phyloP scores from a whole-genome alignment of 202 grass and related monocot species.

The Schoenoplectus tabernaemontani region DNA sequence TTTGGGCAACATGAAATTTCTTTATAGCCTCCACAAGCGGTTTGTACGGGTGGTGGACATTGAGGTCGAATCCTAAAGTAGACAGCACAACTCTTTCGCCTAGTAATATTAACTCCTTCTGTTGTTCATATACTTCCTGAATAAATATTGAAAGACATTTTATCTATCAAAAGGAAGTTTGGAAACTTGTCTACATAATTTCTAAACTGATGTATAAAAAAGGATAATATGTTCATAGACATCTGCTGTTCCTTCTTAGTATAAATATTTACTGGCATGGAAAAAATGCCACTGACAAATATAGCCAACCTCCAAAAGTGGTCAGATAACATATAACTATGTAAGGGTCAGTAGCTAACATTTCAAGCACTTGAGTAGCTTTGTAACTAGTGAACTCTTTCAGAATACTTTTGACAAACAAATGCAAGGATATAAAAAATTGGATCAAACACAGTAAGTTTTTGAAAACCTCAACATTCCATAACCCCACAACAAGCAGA shows the following conservation, averaged over 20 bases:
- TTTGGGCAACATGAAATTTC: constrained; percentile 86
- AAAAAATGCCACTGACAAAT: not conserved
- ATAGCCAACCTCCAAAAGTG: not conserved
- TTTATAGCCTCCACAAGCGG: constrained; percentile 91
- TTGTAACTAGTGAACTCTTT: not conserved
- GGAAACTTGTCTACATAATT: not conserved
- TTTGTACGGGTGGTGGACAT: constrained; percentile 84
- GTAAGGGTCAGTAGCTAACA: not conserved
- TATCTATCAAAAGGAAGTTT: constrained; percentile 16
- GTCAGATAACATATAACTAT: not conserved
- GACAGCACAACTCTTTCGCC: constrained; percentile 76
- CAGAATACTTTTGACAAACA: not conserved
- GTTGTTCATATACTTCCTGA: constrained; percentile 91
- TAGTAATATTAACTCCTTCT: constrained; percentile 94
- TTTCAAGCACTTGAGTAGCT: not conserved
- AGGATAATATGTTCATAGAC: not conserved
- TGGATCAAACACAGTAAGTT: not conserved
- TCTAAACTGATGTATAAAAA: not conserved
- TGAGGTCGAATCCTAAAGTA: constrained; percentile 87
- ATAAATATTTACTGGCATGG: not conserved
- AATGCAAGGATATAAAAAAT: not conserved
- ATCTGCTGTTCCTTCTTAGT: not conserved
- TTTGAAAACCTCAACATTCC: not conserved
- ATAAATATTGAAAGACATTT: constrained; percentile 20
- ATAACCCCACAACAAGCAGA: not conserved